Conservation (phyloP, 1,284 basidiomycete species). For the Moesziomyces sp. region DNA sequence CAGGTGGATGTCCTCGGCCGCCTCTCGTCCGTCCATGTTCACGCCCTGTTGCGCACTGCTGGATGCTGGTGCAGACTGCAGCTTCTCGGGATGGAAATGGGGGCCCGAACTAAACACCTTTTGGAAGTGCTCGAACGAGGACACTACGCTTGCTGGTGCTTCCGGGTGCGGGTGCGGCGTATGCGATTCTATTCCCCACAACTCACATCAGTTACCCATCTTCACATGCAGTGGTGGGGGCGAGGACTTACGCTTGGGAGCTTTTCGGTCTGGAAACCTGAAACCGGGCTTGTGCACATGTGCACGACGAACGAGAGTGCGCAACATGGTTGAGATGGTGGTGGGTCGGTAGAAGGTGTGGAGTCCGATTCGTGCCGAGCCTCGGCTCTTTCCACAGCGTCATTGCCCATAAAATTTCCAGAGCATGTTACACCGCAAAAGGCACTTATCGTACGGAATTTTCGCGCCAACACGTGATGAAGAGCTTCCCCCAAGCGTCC, state of each 20-base stretch:
- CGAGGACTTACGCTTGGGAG: conserved; percentile 44
- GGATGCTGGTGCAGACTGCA: conserved; percentile 9
- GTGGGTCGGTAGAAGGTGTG: not conserved
- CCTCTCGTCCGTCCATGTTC: conserved; percentile 31
- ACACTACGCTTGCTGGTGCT: conserved; percentile 55
- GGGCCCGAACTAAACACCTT: conserved; percentile 59
- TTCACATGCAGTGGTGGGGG: not conserved
- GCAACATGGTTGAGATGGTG: conserved; percentile 39
- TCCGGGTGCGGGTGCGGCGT: conserved; percentile 63
- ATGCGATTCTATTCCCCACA: conserved; percentile 37
- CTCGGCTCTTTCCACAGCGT: conserved; percentile 17
- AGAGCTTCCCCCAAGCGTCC: not conserved
- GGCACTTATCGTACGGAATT: not conserved
- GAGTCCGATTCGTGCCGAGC: conserved; percentile 23
- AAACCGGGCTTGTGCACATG: conserved; percentile 56
- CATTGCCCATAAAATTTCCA: not conserved
- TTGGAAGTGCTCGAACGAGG: conserved; percentile 59
- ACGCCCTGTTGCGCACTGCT: not conserved
- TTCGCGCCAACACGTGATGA: conserved; percentile 3
- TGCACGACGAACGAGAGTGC: conserved; percentile 50
- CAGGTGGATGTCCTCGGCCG: conserved; percentile 34
- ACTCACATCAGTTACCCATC: too few relatives aligned
- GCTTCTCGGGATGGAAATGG: conserved; percentile 63
- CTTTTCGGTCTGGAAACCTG: conserved; percentile 58
- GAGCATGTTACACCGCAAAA: not conserved